These are phyloP conservation scores for Chytridium lagenaria DNA, from an alignment of 371 early-diverging fungal genomes.

Conservation along the genomic window DNA sequence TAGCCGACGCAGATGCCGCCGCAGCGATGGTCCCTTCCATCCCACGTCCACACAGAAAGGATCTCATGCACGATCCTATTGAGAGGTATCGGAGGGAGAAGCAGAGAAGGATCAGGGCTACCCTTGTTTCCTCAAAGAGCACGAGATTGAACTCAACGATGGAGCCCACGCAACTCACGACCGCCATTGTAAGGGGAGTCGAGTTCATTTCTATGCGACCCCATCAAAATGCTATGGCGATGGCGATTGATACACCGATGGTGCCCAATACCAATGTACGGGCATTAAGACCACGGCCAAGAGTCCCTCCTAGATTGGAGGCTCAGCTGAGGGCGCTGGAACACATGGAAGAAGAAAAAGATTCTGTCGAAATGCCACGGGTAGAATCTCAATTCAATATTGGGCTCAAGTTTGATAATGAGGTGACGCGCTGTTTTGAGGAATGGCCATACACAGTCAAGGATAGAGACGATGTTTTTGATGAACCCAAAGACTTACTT, in stretches of 20 bases:
- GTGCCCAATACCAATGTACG: conserved; percentile 32
- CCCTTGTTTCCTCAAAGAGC: conserved; percentile 3
- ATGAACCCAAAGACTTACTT: not conserved
- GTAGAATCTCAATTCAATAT: not conserved
- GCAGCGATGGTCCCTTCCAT: conserved; percentile 7
- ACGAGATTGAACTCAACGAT: not conserved
- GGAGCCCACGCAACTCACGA: not conserved
- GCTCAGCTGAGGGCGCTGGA: conserved; percentile 37
- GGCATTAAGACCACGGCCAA: conserved; percentile 38
- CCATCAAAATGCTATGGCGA: conserved; percentile 47
- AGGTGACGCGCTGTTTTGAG: conserved; percentile 14
- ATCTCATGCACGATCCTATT: conserved; percentile 19
- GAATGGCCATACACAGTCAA: conserved; percentile 26
- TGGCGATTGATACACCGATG: conserved; percentile 47
- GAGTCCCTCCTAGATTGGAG: conserved; percentile 40
- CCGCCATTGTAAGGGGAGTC: not conserved
- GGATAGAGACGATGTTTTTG: conserved; percentile 5
- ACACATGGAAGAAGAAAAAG: not conserved
- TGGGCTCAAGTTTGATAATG: conserved; percentile 26
- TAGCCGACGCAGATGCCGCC: not conserved
- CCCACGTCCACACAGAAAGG: conserved; percentile 46
- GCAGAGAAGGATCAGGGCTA: not conserved
- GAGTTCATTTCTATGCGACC: conserved; percentile 14
- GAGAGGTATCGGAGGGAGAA: not conserved
- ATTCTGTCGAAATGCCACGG: not conserved